phyloP scores from a whole-genome alignment of 75 land plant genomes.

The Cunninghamia lanceolata region DNA sequence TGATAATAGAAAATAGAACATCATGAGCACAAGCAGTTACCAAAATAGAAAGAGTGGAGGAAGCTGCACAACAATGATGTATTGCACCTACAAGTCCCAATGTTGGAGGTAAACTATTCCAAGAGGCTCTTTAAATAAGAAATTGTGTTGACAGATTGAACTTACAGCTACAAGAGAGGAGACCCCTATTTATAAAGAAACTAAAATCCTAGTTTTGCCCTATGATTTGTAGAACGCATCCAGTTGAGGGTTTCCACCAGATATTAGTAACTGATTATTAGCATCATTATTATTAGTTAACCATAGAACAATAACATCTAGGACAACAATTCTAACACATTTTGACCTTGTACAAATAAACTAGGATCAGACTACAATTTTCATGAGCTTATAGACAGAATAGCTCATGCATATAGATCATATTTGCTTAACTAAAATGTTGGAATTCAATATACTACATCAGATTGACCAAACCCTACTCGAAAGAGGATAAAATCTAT shows the following conservation, averaged over 20 bases:
- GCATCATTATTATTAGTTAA: no score
- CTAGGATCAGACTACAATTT: not conserved
- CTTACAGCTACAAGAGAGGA: not conserved
- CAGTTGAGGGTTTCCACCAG: not conserved
- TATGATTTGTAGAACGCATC: not conserved
- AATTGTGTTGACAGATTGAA: not conserved
- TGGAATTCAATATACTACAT: not conserved
- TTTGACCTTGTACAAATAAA: not conserved
- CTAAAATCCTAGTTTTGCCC: not conserved
- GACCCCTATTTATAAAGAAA: not conserved
- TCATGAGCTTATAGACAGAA: not conserved
- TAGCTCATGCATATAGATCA: not conserved
- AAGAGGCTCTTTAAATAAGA: not conserved
- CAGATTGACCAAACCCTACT: not conserved
- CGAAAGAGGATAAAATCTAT: not conserved
- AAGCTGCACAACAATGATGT: not conserved
- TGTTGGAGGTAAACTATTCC: not conserved
- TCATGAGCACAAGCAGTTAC: not conserved
- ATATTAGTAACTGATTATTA: not conserved
- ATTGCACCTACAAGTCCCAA: not conserved
- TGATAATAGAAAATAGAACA: not conserved
- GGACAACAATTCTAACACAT: not conserved
- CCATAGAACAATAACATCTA: not conserved
- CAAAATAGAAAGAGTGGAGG: not conserved
- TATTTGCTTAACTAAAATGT: not conserved